Percentiles rank a stretch among this genome's conserved stretches.
phyloP scores from a whole-genome alignment of 2,329 filamentous ascomycete genomes.

The Onygenales sp. region DNA sequence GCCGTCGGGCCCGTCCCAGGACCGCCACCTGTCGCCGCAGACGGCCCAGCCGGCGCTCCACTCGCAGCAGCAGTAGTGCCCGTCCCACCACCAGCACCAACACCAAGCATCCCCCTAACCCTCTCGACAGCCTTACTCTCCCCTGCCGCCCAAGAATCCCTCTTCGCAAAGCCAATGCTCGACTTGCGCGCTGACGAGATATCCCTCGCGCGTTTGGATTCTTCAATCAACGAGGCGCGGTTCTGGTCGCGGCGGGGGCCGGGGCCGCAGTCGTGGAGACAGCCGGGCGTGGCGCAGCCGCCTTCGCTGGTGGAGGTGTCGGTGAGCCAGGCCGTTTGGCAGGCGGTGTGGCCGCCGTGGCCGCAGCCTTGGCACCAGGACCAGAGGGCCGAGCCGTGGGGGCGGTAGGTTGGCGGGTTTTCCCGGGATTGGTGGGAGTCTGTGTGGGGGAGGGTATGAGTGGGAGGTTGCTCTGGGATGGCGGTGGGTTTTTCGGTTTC shows the following conservation, averaged over 20 bases:
- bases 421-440: conserved; percentile 31
- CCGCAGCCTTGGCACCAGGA: conserved; percentile 52
- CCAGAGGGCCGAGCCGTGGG: conserved; percentile 36
- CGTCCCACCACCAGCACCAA: conserved; percentile 19
- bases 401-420: conserved; percentile 13
- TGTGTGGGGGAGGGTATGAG: conserved; percentile 25
- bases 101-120: conserved; percentile 33
- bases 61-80: conserved; percentile 13
- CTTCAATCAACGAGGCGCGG: conserved; percentile 21
- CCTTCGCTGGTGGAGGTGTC: conserved; percentile 41
- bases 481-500: conserved; percentile 3
- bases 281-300: conserved; percentile 50
- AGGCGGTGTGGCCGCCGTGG: conserved; percentile 50
- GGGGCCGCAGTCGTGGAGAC: conserved; percentile 50
- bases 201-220: conserved; percentile 22
- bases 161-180: conserved; percentile 29
- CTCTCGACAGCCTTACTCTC: conserved; percentile 39
- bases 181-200: conserved; percentile 24
- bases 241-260: conserved; percentile 37
- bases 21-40: conserved; percentile 9
- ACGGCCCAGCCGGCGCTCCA: conserved; percentile 9
- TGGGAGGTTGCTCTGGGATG: conserved; percentile 20
- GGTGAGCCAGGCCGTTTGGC: conserved; percentile 47
- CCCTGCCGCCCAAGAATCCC: conserved; percentile 35
- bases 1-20: conserved; percentile 20